phyloP scores from a whole-genome alignment of 345 rosid genomes.

The Pelargonium nanum region DNA sequence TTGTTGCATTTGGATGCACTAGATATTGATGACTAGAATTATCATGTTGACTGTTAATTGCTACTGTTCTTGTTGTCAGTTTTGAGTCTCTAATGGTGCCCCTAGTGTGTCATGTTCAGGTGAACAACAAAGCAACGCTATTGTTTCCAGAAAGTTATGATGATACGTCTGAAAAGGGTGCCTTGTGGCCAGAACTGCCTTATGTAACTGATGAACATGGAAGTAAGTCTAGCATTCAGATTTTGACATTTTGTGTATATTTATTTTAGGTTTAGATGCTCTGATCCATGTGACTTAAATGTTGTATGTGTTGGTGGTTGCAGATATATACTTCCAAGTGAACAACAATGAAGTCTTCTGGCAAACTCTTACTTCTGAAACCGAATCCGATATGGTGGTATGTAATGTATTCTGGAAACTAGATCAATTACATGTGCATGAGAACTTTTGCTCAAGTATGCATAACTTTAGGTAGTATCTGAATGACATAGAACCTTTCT shows the following conservation, averaged over 20 bases:
- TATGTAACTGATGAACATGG: conserved; percentile 78
- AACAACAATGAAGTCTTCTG: conserved; percentile 69
- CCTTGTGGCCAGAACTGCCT: conserved; percentile 71
- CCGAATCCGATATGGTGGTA: conserved; percentile 71
- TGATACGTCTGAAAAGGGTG: conserved; percentile 64
- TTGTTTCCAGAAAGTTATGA: conserved; percentile 52
- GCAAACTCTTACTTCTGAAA: conserved; percentile 53
- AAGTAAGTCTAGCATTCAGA: conserved; percentile 38
- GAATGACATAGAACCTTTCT: not conserved
- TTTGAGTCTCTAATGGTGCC: conserved; percentile 28
- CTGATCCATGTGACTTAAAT: conserved; percentile 9
- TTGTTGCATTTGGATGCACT: no score
- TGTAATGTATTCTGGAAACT: conserved; percentile 14
- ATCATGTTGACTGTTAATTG: no score
- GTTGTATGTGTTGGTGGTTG: conserved; percentile 11
- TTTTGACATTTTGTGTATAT: not conserved
- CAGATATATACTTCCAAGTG: conserved; percentile 84
- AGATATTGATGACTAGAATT: no score
- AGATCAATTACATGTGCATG: not conserved
- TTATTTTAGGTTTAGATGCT: conserved; percentile 3
- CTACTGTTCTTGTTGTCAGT: no score
- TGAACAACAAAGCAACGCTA: conserved; percentile 69
- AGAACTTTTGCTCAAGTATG: not conserved
- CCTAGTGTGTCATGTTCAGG: conserved; percentile 63
- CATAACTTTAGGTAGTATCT: not conserved